These are phyloP conservation scores for Clavispora santaluciae DNA, from an alignment of 805 yeast species.

Conservation along the genomic window DNA sequence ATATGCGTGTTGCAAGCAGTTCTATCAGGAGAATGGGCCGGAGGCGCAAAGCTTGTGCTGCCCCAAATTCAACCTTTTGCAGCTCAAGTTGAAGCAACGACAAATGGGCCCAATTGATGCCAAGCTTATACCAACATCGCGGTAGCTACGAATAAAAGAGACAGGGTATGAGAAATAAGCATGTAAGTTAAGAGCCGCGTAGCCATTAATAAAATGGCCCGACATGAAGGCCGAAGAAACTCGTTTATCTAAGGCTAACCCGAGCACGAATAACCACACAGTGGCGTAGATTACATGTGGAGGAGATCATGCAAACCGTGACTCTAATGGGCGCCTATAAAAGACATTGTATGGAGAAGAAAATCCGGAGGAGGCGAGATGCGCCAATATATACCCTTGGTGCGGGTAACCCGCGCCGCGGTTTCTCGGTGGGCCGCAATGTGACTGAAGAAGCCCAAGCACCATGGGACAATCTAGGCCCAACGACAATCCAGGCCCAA, in stretches of 20 bases:
- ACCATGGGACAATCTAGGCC: no score
- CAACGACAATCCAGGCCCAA: no score
- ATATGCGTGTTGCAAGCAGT: constrained; percentile 68
- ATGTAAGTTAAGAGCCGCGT: constrained; percentile 78
- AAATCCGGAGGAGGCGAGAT: constrained; percentile 4
- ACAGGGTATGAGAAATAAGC: neutral
- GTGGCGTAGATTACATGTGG: constrained; percentile 45
- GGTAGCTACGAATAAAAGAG: neutral
- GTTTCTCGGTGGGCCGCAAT: no score
- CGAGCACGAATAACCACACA: constrained; percentile 76
- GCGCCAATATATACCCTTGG: constrained; percentile 8
- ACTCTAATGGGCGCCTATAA: constrained; percentile 83
- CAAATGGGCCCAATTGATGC: constrained; percentile 57
- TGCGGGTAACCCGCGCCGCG: constrained; percentile 19
- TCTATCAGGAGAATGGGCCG: constrained; percentile 57
- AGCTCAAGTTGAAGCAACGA: constrained; percentile 63
- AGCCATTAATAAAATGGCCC: constrained; percentile 44
- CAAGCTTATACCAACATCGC: constrained; percentile 24
- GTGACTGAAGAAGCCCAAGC: no score
- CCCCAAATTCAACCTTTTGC: constrained; percentile 62
- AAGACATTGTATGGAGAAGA: constrained; percentile 40
- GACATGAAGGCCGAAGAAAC: constrained; percentile 56
- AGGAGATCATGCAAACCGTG: constrained; percentile 51
- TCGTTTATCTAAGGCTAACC: constrained; percentile 78
- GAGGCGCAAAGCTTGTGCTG: constrained; percentile 70